These are phyloP conservation scores for Alternaria rosae DNA, from an alignment of 2,329 filamentous ascomycete species.

Conservation along the genomic window DNA sequence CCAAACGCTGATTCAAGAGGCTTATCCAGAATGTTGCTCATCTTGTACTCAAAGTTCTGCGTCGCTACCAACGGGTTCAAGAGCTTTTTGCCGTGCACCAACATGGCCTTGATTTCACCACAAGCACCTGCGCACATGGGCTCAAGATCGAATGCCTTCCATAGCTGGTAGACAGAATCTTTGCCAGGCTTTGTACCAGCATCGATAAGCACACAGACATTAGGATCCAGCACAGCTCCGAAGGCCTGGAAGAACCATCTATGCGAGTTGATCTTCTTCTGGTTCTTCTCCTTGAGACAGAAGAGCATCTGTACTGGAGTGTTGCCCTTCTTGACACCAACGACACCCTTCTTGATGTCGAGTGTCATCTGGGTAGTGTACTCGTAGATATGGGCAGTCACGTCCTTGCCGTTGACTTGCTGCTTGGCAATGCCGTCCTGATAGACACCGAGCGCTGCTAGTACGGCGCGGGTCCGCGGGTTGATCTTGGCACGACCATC, in stretches of 20 bases:
- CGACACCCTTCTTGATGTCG: slow-evolving; percentile 88
- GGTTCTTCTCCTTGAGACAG: slow-evolving; percentile 98
- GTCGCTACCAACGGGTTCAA: slow-evolving; percentile 93
- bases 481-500: slow-evolving; percentile 98
- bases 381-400: slow-evolving; percentile 95
- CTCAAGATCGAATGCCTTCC: slow-evolving; percentile 98
- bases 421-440: slow-evolving; percentile 99
- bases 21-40: slow-evolving; percentile 99
- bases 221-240: slow-evolving; percentile 88
- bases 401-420: slow-evolving; percentile 94
- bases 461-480: slow-evolving; percentile 82
- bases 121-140: slow-evolving; percentile 98
- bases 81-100: slow-evolving; percentile 85
- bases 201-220: slow-evolving; percentile 95
- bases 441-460: slow-evolving; percentile 94
- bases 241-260: slow-evolving; percentile 99
- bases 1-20: slow-evolving; percentile 96
- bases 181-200: slow-evolving; percentile 93
- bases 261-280: slow-evolving; percentile 99
- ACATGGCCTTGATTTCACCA: slow-evolving; percentile 98
- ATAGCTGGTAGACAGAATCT: slow-evolving; percentile 95
- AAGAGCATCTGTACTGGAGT: slow-evolving; percentile 97
- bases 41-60: slow-evolving; percentile 99
- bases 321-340: slow-evolving; percentile 80
- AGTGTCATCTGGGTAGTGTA: slow-evolving; percentile 88